Conservation (phyloP, 371 early-diverging fungal species). For the Entomophthora muscae region DNA sequence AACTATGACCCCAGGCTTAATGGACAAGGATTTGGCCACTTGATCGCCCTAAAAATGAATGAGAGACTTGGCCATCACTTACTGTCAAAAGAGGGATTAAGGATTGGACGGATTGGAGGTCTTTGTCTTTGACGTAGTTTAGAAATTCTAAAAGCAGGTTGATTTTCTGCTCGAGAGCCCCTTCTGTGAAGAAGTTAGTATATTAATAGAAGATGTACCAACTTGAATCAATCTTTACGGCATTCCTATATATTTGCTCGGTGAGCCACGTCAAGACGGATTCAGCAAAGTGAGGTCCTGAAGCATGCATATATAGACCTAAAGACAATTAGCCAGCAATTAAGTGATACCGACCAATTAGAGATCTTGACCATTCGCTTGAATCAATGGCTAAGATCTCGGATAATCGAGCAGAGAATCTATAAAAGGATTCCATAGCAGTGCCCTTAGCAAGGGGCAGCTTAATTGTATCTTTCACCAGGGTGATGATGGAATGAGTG, state of each 20-base stretch:
- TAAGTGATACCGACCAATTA: neutral
- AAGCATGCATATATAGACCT: neutral
- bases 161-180: neutral
- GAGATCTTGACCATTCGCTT: neutral
- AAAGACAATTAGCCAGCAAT: neutral
- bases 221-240: neutral
- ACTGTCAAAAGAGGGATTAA: neutral
- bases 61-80: neutral
- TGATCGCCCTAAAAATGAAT: conserved; percentile 1
- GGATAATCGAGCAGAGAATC: neutral
- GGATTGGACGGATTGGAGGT: neutral
- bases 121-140: neutral
- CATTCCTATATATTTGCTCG: neutral
- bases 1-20: conserved; percentile 2
- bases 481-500: neutral
- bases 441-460: neutral
- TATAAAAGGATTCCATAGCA: neutral
- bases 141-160: neutral
- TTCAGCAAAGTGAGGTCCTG: neutral
- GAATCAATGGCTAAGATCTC: neutral
- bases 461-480: neutral
- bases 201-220: neutral
- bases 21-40: neutral
- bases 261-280: neutral
- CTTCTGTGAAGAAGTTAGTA: neutral